Conservation (phyloP, 1,284 basidiomycete species). For the Ustilago sp. region DNA sequence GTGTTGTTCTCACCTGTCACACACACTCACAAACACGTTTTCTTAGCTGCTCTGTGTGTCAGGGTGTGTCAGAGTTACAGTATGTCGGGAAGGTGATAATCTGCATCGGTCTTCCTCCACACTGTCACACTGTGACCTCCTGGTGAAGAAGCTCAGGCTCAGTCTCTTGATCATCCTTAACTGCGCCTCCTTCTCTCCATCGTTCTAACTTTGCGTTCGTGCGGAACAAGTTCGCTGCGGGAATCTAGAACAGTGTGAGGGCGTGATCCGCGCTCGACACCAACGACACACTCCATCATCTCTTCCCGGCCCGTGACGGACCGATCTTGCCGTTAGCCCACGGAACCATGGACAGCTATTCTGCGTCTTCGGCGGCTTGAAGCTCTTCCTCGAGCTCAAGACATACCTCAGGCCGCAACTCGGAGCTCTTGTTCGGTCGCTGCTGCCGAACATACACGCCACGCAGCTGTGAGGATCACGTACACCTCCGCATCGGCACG, state of each 20-base stretch:
- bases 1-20: slow-evolving; percentile 16
- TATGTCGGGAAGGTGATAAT: too few relatives aligned
- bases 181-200: slow-evolving; percentile 2
- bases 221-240: background rate
- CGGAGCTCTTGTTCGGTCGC: background rate
- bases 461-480: background rate
- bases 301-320: background rate
- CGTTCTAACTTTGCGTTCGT: background rate
- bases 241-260: background rate
- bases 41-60: too few relatives aligned
- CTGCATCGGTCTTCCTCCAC: background rate
- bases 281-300: background rate
- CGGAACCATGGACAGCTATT: background rate
- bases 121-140: slow-evolving; percentile 4
- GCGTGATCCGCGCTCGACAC: background rate
- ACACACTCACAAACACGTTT: background rate
- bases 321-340: background rate
- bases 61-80: too few relatives aligned
- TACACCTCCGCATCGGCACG: background rate
- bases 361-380: background rate
- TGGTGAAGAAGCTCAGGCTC: background rate
- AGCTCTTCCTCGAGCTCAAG: background rate
- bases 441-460: slow-evolving; percentile 2
- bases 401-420: background rate
- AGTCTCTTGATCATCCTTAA: background rate